These are phyloP conservation scores for Yarrowia osloensis DNA, from an alignment of 805 yeast species.

Conservation along the genomic window DNA sequence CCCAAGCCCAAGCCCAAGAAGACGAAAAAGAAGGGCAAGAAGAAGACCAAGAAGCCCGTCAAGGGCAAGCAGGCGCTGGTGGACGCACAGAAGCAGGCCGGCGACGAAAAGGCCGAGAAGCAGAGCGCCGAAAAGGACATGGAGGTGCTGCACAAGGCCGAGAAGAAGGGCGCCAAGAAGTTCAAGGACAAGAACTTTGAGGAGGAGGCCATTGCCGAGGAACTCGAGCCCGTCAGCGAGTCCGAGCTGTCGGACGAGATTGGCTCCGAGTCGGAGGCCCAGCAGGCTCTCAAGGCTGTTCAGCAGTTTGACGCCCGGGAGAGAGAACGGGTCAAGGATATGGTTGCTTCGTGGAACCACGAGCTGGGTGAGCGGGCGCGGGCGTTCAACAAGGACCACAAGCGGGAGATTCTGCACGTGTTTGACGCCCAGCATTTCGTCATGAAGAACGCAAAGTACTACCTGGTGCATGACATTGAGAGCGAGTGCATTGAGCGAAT, in stretches of 20 bases:
- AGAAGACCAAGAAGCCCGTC: slow-evolving; percentile 9
- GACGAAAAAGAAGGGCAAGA: slow-evolving; percentile 18
- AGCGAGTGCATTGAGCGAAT: slow-evolving; percentile 25
- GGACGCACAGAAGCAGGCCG: slow-evolving; percentile 4
- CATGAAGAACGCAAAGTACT: slow-evolving; percentile 20
- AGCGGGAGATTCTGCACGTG: slow-evolving; percentile 5
- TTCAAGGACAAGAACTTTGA: slow-evolving; percentile 21
- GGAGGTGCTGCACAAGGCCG: slow-evolving; percentile 2
- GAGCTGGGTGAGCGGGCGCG: neutral
- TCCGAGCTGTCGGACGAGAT: slow-evolving; percentile 1
- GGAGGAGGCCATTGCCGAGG: slow-evolving; percentile 22
- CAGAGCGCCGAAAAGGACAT: slow-evolving; percentile 13
- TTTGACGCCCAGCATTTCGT: slow-evolving; percentile 14
- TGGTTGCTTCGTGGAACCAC: slow-evolving; percentile 19
- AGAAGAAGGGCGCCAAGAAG: slow-evolving; percentile 7
- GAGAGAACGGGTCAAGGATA: neutral
- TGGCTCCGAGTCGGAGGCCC: slow-evolving; percentile 15
- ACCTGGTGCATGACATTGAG: slow-evolving; percentile 7
- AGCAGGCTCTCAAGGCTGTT: neutral
- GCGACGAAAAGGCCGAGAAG: slow-evolving; percentile 1
- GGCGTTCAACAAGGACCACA: slow-evolving; percentile 12
- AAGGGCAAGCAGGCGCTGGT: neutral
- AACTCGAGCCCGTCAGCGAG: neutral
- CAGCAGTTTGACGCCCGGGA: slow-evolving; percentile 24
- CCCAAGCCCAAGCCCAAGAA: slow-evolving; percentile 1